Evolutionary conservation across 306 rosid genomes (phyloP).

Genomic region (Arachis stenosperma): DNA sequence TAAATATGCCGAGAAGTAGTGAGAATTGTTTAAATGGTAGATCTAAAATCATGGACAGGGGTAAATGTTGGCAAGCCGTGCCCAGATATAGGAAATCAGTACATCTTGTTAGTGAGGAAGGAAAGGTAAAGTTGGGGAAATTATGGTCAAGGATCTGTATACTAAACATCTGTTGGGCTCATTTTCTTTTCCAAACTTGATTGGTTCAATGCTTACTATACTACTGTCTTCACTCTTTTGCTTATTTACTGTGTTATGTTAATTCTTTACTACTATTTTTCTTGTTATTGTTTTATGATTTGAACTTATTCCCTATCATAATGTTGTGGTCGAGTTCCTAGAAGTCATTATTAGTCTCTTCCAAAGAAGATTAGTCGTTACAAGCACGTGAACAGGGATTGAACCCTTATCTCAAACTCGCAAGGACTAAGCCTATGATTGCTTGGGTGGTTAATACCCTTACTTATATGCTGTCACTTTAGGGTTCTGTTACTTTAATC

Average conservation of each 20-base stretch:
- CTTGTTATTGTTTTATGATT: constrained; percentile 18
- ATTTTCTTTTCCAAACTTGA: constrained; percentile 35
- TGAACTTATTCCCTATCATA: constrained; percentile 16
- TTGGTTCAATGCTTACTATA: constrained; percentile 32
- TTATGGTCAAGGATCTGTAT: constrained; percentile 48
- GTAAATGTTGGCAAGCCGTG: constrained; percentile 47
- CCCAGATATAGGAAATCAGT: constrained; percentile 58
- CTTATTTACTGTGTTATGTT: constrained; percentile 24
- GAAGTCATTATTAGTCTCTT: constrained; percentile 21
- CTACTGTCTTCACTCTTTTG: constrained; percentile 23
- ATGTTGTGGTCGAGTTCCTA: constrained; percentile 35
- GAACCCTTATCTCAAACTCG: too few species aligned
- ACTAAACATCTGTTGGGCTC: constrained; percentile 44
- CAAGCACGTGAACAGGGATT: too few species aligned
- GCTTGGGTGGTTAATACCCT: constrained; percentile 1
- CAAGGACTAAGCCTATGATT: neutral
- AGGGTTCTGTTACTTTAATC: constrained; percentile 18
- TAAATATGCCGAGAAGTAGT: constrained; percentile 40
- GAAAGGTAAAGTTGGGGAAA: constrained; percentile 70
- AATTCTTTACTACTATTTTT: constrained; percentile 27
- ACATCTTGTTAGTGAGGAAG: constrained; percentile 57
- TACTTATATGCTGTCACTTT: constrained; percentile 21
- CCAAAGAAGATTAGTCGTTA: too few species aligned
- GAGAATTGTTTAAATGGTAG: constrained; percentile 42
- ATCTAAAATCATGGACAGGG: constrained; percentile 43